These are phyloP conservation scores for Suillus placidus DNA, from an alignment of 768 basidiomycete species.

Conservation along the genomic window DNA sequence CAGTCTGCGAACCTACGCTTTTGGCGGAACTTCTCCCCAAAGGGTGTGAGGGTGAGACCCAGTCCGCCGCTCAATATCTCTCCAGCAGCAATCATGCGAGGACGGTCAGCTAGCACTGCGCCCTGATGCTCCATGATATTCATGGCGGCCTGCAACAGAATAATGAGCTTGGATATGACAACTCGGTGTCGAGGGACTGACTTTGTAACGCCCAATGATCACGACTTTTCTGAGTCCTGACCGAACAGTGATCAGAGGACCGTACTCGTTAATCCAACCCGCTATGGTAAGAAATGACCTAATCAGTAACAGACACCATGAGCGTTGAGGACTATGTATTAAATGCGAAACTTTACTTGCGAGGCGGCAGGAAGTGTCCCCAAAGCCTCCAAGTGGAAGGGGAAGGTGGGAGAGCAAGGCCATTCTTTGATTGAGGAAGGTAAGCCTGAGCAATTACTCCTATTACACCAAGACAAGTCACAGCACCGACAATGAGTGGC, in stretches of 20 bases:
- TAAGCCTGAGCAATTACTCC: not conserved
- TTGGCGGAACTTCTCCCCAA: not conserved
- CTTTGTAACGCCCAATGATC: not conserved
- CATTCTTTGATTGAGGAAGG: not conserved
- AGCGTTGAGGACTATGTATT: not conserved
- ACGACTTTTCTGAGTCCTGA: not conserved
- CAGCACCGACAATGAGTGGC: not conserved
- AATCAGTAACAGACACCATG: not conserved
- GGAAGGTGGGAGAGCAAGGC: not conserved
- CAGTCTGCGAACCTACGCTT: constrained; percentile 1
- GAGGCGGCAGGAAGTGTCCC: not conserved
- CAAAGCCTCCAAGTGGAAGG: not conserved
- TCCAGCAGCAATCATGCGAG: not conserved
- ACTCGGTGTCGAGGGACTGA: not conserved
- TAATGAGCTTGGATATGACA: not conserved
- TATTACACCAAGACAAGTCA: not conserved
- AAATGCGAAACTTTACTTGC: not conserved
- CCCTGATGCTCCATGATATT: not conserved
- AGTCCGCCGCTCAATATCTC: not conserved
- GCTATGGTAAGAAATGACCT: not conserved
- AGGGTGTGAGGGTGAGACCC: not conserved
- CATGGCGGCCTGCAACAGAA: not conserved
- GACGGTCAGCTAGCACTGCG: not conserved
- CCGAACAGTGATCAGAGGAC: not conserved
- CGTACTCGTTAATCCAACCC: not conserved